Conservation (phyloP, 768 basidiomycete species). For the Suillus subalutaceus region DNA sequence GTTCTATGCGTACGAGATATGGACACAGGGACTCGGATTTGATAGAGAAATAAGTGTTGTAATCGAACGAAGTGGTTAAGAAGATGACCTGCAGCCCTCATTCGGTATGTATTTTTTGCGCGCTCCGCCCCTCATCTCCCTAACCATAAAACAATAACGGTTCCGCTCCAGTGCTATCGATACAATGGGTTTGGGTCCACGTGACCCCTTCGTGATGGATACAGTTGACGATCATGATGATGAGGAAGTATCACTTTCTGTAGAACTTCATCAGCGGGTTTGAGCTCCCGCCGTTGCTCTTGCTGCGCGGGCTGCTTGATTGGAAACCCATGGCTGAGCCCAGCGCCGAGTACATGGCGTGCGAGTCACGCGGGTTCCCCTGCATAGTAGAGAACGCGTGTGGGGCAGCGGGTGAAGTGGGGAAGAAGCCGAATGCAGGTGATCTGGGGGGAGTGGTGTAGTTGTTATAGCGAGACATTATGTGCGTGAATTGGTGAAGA, state of each 20-base stretch:
- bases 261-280: slow-evolving; percentile 41
- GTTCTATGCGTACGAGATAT: slow-evolving; percentile 21
- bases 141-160: slow-evolving; percentile 14
- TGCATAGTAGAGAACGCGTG: slow-evolving; percentile 60
- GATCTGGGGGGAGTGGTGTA: slow-evolving; percentile 50
- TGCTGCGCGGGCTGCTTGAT: slow-evolving; percentile 26
- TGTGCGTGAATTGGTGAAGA: slow-evolving; percentile 15
- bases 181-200: slow-evolving; percentile 23
- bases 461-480: slow-evolving; percentile 48
- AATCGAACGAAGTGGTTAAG: slow-evolving; percentile 8
- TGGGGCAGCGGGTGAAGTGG: slow-evolving; percentile 52
- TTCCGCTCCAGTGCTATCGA: slow-evolving; percentile 22
- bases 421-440: slow-evolving; percentile 64
- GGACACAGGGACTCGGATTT: slow-evolving; percentile 21
- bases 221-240: slow-evolving; percentile 11
- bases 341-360: slow-evolving; percentile 61
- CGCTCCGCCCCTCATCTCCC: slow-evolving; percentile 10
- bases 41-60: slow-evolving; percentile 15
- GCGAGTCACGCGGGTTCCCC: slow-evolving; percentile 62
- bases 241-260: slow-evolving; percentile 25
- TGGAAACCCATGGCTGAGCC: slow-evolving; percentile 31
- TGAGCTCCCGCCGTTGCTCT: slow-evolving; percentile 28
- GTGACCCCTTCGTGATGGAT: slow-evolving; percentile 12
- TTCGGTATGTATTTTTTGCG: neutral
- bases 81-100: slow-evolving; percentile 13